Conservation (phyloP, 2,329 filamentous ascomycete species). For the Exophiala bonariae region DNA sequence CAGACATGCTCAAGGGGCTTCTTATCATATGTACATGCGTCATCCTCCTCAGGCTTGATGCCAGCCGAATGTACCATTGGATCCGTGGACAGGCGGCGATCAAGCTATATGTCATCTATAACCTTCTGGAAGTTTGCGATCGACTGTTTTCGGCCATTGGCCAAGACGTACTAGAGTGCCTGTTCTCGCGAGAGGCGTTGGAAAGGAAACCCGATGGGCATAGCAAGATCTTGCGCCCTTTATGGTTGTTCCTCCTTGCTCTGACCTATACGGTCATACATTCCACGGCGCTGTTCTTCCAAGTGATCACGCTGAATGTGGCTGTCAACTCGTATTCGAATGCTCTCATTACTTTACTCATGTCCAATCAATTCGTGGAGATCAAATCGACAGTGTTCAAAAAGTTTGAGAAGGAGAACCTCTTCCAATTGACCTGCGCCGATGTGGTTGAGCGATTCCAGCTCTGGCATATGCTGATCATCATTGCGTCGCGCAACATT, state of each 20-base stretch:
- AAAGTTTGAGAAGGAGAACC: conserved; percentile 95
- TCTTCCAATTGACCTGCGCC: conserved; percentile 94
- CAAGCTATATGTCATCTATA: conserved; percentile 98
- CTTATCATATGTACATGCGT: conserved; percentile 84
- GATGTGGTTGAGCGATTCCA: conserved; percentile 96
- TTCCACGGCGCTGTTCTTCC: conserved; percentile 87
- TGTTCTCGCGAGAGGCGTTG: conserved; percentile 90
- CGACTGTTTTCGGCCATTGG: conserved; percentile 86
- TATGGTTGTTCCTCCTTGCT: conserved; percentile 87
- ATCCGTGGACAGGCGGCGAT: conserved; percentile 95
- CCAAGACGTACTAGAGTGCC: conserved; percentile 92
- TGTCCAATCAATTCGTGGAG: conserved; percentile 98
- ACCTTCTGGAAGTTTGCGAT: conserved; percentile 87
- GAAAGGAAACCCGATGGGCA: conserved; percentile 84
- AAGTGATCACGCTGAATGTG: conserved; percentile 96
- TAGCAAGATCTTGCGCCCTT: conserved; percentile 83
- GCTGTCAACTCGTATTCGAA: conserved; percentile 99
- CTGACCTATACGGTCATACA: conserved; percentile 86
- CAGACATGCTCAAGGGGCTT: conserved; percentile 86
- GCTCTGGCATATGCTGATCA: conserved; percentile 93
- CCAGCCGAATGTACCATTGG: conserved; percentile 96
- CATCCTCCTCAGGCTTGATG: conserved; percentile 86
- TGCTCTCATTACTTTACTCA: conserved; percentile 82
- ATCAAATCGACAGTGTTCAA: conserved; percentile 99
- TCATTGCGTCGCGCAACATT: conserved; percentile 93